Evolutionary conservation across 2,329 filamentous ascomycete species (phyloP).

Genomic region (Fusarium cicatricum): DNA sequence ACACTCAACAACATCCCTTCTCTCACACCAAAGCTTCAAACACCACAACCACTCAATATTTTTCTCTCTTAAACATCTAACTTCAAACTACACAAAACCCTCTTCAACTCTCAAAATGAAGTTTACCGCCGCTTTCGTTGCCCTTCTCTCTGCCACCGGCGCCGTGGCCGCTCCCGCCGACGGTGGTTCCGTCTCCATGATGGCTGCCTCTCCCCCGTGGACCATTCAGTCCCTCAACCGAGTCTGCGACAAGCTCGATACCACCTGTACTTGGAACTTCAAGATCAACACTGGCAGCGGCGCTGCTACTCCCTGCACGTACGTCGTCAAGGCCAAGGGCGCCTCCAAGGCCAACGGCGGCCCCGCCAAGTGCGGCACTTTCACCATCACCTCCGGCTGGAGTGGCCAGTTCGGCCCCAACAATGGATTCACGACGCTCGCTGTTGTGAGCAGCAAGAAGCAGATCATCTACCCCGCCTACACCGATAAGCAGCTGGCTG

Average conservation of each 20-base stretch:
- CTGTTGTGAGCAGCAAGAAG: constrained; percentile 52
- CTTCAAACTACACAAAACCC: not conserved
- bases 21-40: not conserved
- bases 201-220: constrained; percentile 51
- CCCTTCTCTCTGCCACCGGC: constrained; percentile 43
- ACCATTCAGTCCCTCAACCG: constrained; percentile 52
- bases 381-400: constrained; percentile 62
- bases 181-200: constrained; percentile 47
- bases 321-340: constrained; percentile 43
- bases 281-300: constrained; percentile 54
- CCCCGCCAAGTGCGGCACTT: constrained; percentile 55
- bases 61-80: not conserved
- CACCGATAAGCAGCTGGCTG: constrained; percentile 57
- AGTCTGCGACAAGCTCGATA: constrained; percentile 49
- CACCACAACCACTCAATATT: not conserved
- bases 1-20: not conserved
- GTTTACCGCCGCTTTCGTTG: constrained; percentile 50
- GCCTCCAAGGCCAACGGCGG: constrained; percentile 51
- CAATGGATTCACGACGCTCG: constrained; percentile 62
- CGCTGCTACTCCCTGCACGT: constrained; percentile 42
- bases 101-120: constrained; percentile 49
- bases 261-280: constrained; percentile 55
- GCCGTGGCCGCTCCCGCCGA: constrained; percentile 47
- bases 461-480: constrained; percentile 62
- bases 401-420: constrained; percentile 61